Base-by-base conservation (phyloP, 768 basidiomycete genomes). In the Boletus coccyginus region DNA sequence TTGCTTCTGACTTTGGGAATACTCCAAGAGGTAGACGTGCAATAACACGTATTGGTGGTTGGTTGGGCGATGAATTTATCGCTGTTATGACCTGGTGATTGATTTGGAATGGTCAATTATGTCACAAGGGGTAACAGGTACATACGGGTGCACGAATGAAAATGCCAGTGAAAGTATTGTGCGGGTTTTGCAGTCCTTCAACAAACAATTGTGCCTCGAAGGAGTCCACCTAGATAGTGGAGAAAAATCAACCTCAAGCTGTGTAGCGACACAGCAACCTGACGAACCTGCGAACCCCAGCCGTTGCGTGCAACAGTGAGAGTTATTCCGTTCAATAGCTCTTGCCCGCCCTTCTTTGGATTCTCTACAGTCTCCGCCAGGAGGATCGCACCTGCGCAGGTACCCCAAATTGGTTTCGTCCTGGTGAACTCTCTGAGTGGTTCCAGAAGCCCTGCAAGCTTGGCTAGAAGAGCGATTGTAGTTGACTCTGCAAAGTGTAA, bases 141-240 rank as follows among this genome's bases (percentile, higher is more conserved):
- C 85, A 42, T 66, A 88, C 91, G 1, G 95, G 95, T 46, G 95
- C 95, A 42, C 95, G 91, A 63, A 98, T 98, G 74, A 98, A 98
- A 44, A 97, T 80, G 0, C 90, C 92, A 19, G 80, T 83, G 68
- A 93, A 95, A 0, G 90, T 82, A 16, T 68, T 64, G 3, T 81
- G 73, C 1, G 88, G 70, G 52, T 90, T 73, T 33, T 78, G 76
- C 21, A 97, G 74, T 42, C 81, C 83, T 9, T 78, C 76, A 5
- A 94, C 85, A 14, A 75, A 69, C 8, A 98, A 74, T 1, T 85
- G 80, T 2, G 84, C 88, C 71, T 95, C 93, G 65, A 98, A 98
- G 4, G 93, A 96, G 66, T 96, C 94, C 5, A 94, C 78, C 87
- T 97, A 32, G 46, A 35, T 11, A 54, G 14, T n/a, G n/a, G n/a